Percentiles rank a stretch among this genome's conserved stretches.
These are phyloP conservation scores for Eimeria sp. DNA, from an alignment of 169 alveolate genomes.

Conservation along the genomic window DNA sequence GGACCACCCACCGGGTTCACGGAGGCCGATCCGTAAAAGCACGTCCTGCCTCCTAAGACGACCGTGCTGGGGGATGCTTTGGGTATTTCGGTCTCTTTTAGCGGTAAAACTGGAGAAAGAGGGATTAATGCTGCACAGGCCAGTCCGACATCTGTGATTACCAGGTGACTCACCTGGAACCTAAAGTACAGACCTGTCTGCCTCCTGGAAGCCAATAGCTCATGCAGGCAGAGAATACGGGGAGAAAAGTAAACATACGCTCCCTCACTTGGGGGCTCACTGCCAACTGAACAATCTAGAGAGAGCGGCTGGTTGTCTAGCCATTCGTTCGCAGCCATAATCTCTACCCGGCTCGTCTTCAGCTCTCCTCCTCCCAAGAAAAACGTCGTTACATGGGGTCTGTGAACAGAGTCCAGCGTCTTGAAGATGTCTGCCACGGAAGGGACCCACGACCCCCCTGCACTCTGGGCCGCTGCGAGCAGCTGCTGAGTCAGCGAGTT, in stretches of 20 bases:
- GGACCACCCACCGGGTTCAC: neutral
- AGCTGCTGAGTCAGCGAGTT: conserved; percentile 25
- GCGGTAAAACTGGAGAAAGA: conserved; percentile 17
- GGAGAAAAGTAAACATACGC: neutral
- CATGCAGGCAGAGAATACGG: conserved; percentile 17
- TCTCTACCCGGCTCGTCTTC: neutral
- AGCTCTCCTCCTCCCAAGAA: conserved; percentile 50
- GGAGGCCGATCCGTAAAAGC: neutral
- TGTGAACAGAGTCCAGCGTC: neutral
- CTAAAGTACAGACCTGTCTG: neutral
- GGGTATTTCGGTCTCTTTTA: neutral
- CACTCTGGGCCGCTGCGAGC: neutral
- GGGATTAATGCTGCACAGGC: conserved; percentile 54
- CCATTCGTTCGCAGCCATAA: conserved; percentile 53
- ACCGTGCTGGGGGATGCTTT: neutral
- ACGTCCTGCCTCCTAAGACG: neutral
- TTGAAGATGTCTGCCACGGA: conserved; percentile 18
- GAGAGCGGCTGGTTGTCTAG: neutral
- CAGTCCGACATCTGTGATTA: conserved; percentile 59
- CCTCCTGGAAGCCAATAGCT: conserved; percentile 55
- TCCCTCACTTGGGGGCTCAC: neutral
- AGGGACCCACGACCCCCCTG: neutral
- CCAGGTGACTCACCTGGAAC: conserved; percentile 22
- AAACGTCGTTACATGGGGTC: conserved; percentile 30
- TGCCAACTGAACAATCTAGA: no score